phyloP scores from a whole-genome alignment of 805 yeast species.

The Yarrowia osloensis region DNA sequence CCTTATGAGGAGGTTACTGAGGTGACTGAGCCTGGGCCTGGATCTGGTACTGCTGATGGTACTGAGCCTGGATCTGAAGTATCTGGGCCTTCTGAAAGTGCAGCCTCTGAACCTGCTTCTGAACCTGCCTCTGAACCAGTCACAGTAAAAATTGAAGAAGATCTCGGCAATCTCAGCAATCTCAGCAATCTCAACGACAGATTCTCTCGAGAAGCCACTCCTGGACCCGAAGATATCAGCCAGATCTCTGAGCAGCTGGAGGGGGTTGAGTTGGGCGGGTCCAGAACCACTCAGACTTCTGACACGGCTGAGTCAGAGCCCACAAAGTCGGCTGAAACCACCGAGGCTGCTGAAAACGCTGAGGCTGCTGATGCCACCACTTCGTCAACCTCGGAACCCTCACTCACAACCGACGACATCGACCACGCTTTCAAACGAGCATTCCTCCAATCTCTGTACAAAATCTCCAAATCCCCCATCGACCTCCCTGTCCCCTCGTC shows the following conservation, averaged over 20 bases:
- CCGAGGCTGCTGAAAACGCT: background rate
- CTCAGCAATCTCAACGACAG: too few species aligned
- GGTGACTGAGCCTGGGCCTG: too few species aligned
- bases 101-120: background rate
- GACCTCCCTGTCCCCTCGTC: slow-evolving; percentile 73
- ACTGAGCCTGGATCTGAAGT: too few species aligned
- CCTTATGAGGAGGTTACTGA: slow-evolving; percentile 30
- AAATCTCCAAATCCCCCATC: slow-evolving; percentile 43
- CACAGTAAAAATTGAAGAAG: background rate
- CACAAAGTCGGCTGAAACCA: too few species aligned
- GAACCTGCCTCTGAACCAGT: background rate
- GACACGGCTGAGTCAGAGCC: too few species aligned
- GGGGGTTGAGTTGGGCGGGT: background rate
- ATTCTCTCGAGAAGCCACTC: slow-evolving; percentile 5
- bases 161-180: too few species aligned
- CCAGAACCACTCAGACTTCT: too few species aligned
- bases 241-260: background rate
- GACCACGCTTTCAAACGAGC: slow-evolving; percentile 76
- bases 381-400: too few species aligned
- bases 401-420: slow-evolving; percentile 44
- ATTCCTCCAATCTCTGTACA: slow-evolving; percentile 65
- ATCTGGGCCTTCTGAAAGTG: too few species aligned
- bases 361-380: background rate
- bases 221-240: background rate
- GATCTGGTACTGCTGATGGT: too few species aligned